phyloP scores from a whole-genome alignment of 1,284 basidiomycete species.

The Austroboletus novae-zelandiae region DNA sequence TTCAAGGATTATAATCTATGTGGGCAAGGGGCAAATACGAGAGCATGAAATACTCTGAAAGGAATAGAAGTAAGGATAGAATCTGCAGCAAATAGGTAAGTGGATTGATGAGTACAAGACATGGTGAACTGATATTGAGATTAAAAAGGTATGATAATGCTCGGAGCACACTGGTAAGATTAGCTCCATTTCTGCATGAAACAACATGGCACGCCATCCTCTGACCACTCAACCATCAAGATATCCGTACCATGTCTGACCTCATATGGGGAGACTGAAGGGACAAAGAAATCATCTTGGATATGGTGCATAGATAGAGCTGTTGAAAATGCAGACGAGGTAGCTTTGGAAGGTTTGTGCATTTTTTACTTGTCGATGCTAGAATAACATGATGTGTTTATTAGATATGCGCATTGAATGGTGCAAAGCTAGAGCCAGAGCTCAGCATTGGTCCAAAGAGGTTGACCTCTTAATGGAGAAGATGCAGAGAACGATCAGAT shows the following conservation, averaged over 20 bases:
- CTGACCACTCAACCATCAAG: neutral
- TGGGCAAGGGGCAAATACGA: neutral
- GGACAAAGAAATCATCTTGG: neutral
- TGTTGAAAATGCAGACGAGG: neutral
- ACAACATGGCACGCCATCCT: neutral
- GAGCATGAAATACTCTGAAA: neutral
- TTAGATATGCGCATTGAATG: conserved; percentile 2
- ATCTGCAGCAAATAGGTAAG: neutral
- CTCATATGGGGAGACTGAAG: neutral
- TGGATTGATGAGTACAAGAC: too few relatives aligned
- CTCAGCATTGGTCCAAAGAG: neutral
- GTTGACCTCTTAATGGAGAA: neutral
- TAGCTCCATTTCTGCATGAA: neutral
- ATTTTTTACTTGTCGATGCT: neutral
- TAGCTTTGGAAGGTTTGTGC: neutral
- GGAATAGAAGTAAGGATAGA: neutral
- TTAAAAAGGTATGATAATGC: neutral
- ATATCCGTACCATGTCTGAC: neutral
- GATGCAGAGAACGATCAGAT: neutral
- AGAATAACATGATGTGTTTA: neutral
- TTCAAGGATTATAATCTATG: neutral
- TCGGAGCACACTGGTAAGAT: neutral
- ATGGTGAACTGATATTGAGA: too few relatives aligned
- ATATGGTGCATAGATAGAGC: neutral
- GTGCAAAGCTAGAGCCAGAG: neutral